Conservation (phyloP, 1,139 yeast genomes). For the Kodamaea suecica region DNA sequence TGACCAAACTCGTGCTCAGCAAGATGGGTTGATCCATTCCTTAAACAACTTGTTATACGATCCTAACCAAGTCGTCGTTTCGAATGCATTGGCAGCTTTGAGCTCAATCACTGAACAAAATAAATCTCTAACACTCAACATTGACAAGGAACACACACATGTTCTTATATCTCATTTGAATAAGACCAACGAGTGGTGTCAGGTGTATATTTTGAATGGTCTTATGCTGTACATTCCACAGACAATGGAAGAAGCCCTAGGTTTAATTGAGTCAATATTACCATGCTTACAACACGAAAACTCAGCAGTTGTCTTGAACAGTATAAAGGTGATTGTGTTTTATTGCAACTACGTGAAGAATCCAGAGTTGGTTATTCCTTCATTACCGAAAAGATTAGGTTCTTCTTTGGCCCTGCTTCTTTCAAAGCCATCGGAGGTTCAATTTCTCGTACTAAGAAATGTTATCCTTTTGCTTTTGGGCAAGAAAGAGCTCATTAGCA, state of each 20-base stretch:
- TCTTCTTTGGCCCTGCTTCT: slow-evolving; percentile 69
- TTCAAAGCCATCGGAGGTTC: slow-evolving; percentile 79
- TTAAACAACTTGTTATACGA: slow-evolving; percentile 60
- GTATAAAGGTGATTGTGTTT: slow-evolving; percentile 71
- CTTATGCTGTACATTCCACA: slow-evolving; percentile 73
- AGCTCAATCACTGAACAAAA: slow-evolving; percentile 61
- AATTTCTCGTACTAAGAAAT: slow-evolving; percentile 78
- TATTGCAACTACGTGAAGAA: slow-evolving; percentile 61
- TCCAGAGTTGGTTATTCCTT: slow-evolving; percentile 45
- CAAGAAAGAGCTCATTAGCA: slow-evolving; percentile 55
- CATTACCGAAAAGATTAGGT: slow-evolving; percentile 61
- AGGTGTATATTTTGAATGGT: slow-evolving; percentile 64
- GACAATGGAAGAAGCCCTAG: slow-evolving; percentile 59
- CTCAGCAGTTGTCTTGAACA: slow-evolving; percentile 75
- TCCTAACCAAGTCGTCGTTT: slow-evolving; percentile 59
- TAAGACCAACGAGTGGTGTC: slow-evolving; percentile 79
- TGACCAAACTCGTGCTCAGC: slow-evolving; percentile 47
- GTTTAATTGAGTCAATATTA: slow-evolving; percentile 61
- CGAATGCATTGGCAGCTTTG: slow-evolving; percentile 72
- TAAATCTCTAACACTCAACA: slow-evolving; percentile 46
- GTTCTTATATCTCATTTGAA: slow-evolving; percentile 48
- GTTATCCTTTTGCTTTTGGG: slow-evolving; percentile 72
- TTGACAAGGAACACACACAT: slow-evolving; percentile 56
- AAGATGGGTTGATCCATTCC: slow-evolving; percentile 46
- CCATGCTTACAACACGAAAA: slow-evolving; percentile 82